Percentiles rank a stretch among this genome's conserved stretches.
Conservation (phyloP, 2,329 filamentous ascomycete species). For the Epichloe coenophiala region DNA sequence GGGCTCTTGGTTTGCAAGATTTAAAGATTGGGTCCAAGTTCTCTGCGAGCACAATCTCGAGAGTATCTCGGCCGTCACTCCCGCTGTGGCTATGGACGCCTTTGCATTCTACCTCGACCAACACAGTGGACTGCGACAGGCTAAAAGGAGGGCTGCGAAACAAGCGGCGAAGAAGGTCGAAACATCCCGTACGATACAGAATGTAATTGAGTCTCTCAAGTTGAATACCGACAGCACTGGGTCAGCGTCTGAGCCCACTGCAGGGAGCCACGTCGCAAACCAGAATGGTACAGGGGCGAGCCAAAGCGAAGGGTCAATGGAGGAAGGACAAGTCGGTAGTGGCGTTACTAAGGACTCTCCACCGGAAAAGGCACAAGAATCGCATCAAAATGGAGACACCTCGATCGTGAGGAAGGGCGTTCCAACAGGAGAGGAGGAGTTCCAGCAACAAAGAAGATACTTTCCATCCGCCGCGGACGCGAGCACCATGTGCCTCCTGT, state of each 20-base stretch:
- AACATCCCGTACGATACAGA: constrained; percentile 12
- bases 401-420: constrained; percentile 10
- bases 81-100: constrained; percentile 12
- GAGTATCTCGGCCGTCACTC: constrained; percentile 12
- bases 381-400: neutral
- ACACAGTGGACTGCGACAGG: constrained; percentile 15
- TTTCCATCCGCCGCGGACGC: constrained; percentile 35
- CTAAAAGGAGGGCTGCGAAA: constrained; percentile 20
- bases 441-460: constrained; percentile 30
- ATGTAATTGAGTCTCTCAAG: constrained; percentile 10
- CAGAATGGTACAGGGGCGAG: neutral
- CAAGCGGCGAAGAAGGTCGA: constrained; percentile 15
- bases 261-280: neutral
- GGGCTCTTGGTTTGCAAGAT: constrained; percentile 21
- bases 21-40: constrained; percentile 21
- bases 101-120: constrained; percentile 19
- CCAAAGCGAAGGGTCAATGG: neutral
- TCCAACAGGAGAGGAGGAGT: constrained; percentile 19
- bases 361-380: neutral
- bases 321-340: constrained; percentile 1
- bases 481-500: constrained; percentile 35
- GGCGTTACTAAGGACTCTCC: neutral
- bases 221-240: neutral
- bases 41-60: constrained; percentile 17
- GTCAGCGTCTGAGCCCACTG: neutral